Conservation (phyloP, 164 flowering plant genomes). For the Vitis cinerea region DNA sequence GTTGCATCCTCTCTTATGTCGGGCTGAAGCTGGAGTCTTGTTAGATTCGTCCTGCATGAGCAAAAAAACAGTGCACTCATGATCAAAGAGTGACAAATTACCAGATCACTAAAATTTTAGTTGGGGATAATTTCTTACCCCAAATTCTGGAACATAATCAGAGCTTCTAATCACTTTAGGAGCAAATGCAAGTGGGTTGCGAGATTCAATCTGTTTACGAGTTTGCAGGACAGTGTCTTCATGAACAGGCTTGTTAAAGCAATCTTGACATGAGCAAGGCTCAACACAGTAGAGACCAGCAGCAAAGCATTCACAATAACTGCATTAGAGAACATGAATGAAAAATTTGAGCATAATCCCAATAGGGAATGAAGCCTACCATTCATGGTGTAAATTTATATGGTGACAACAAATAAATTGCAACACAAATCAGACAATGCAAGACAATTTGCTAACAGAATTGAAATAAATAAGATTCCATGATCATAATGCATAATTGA, state of each 20-base stretch:
- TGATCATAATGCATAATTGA: background rate
- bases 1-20: constrained; percentile 47
- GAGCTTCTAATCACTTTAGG: constrained; percentile 62
- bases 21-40: constrained; percentile 46
- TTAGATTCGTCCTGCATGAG: constrained; percentile 28
- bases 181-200: constrained; percentile 80
- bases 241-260: constrained; percentile 63
- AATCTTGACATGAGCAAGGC: constrained; percentile 68
- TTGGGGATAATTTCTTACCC: constrained; percentile 31
- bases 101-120: background rate
- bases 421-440: background rate
- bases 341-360: background rate
- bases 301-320: constrained; percentile 86
- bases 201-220: constrained; percentile 68
- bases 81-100: background rate
- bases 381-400: background rate
- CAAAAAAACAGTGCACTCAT: background rate
- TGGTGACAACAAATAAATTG: background rate
- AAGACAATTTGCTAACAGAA: too few species aligned
- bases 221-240: constrained; percentile 64
- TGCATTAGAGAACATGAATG: constrained; percentile 18
- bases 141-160: constrained; percentile 27
- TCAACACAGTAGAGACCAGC: constrained; percentile 79
- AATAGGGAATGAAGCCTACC: background rate
- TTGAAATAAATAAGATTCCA: background rate